A percentile compares a stretch with the other conserved stretches of the same genome.
These are phyloP conservation scores for Cryptococcus sp. DNA, from an alignment of 1,284 basidiomycete genomes.

Conservation along the genomic window DNA sequence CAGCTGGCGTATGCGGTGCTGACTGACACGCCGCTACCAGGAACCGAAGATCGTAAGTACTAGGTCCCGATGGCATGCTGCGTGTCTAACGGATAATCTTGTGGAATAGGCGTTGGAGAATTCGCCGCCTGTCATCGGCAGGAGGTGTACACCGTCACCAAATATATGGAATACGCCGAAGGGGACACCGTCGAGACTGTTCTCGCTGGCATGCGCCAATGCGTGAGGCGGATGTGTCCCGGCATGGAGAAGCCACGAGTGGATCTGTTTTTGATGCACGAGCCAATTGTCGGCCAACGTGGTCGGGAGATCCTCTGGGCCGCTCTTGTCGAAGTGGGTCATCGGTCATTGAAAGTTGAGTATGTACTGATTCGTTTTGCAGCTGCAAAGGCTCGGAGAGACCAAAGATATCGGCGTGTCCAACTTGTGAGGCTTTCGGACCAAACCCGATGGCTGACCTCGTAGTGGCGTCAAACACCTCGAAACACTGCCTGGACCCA, in stretches of 20 bases:
- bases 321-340: background rate
- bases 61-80: no score
- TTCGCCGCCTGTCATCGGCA: background rate
- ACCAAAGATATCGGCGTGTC: background rate
- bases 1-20: no score
- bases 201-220: background rate
- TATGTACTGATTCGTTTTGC: background rate
- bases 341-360: background rate
- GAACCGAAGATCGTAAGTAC: no score
- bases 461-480: background rate
- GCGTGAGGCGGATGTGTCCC: slow-evolving; percentile 1
- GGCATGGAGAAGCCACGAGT: background rate
- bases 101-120: background rate
- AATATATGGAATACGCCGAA: background rate
- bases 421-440: background rate
- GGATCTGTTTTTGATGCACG: background rate
- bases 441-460: background rate
- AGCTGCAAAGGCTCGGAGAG: background rate
- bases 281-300: background rate
- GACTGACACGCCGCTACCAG: no score
- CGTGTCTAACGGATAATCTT: no score
- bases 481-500: slow-evolving; percentile 53
- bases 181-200: background rate
- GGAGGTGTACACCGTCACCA: background rate
- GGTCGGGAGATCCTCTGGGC: background rate